Base-by-base conservation (phyloP, 345 rosid species). In the Eucalyptus decipiens region DNA sequence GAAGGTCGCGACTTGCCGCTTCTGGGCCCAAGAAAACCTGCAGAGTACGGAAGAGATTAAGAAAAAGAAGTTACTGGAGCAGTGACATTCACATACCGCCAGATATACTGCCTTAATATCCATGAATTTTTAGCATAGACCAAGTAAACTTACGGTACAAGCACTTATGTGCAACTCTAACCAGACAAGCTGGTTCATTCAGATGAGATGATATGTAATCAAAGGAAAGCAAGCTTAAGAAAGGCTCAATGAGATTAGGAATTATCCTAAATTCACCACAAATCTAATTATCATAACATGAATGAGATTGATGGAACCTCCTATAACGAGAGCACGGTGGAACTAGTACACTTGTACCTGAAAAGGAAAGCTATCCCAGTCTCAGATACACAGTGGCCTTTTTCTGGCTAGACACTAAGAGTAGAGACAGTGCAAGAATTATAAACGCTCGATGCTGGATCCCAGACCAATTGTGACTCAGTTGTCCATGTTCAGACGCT, bases 21-120 rank as follows among this genome's bases (percentile, higher is more conserved):
- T 92, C 87, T 94, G 95, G 48, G 96, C 95, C 96, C 92, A 94
- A 90, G 96, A 92, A 89, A 94, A 93, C 85, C 95, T 94, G 93
- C 90, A 92, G 43, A 87, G 50, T 26, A 72, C 40, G 23, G 87
- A 83, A 48, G 67, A 51, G 62, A 48, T 26, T 13, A 12, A n/a
- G 30, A 67, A 10, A 76, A 76, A 37, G 47, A 76, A 37, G 83
- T 37, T 89, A 60, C 48, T 32, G 43, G 26, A n/a, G 48, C 52
- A 32, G 17, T n/a, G 88, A 86, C 43, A 4, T 40, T 48, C 34
- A 67, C 40, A 86, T 54, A 24, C 45, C 19, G 30, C 42, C 87
- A 86, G 67, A 23, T 50, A 86, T 52, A 86, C 56, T 49, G 30
- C 18, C 42, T 26, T 49, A 54, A n/a, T 86, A 54, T 21, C 87